Conservation (phyloP, 352 stramenopile species). For the Phytophthora constricta region DNA sequence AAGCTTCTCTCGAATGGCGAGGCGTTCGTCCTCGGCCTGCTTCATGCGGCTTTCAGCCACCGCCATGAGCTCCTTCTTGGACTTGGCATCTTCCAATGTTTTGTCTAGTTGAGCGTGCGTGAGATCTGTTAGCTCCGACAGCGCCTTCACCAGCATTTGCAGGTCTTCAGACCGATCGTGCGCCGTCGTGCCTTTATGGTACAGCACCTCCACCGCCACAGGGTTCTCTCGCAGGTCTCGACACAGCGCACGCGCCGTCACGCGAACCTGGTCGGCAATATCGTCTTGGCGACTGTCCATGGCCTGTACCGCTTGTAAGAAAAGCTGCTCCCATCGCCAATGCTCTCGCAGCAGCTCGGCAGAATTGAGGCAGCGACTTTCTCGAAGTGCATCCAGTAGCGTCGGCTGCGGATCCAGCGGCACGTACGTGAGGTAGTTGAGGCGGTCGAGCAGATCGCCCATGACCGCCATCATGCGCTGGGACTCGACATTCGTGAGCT, state of each 20-base stretch:
- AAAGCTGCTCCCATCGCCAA: conserved; percentile 84
- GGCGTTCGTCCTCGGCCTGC: conserved; percentile 82
- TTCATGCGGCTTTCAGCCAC: conserved; percentile 81
- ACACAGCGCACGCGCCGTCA: conserved; percentile 69
- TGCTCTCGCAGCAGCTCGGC: conserved; percentile 72
- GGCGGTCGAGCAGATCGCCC: conserved; percentile 81
- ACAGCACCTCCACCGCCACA: conserved; percentile 78
- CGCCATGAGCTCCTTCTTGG: conserved; percentile 82
- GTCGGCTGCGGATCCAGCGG: conserved; percentile 62
- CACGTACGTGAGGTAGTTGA: conserved; percentile 89
- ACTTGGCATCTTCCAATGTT: conserved; percentile 86
- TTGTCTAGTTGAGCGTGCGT: conserved; percentile 81
- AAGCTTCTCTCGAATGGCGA: conserved; percentile 79
- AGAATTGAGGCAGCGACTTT: conserved; percentile 66
- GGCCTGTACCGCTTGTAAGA: conserved; percentile 60
- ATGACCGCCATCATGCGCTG: conserved; percentile 90
- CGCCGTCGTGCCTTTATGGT: conserved; percentile 60
- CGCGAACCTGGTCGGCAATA: conserved; percentile 80
- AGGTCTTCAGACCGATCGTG: conserved; percentile 71
- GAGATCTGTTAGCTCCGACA: conserved; percentile 86
- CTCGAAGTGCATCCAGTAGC: conserved; percentile 62
- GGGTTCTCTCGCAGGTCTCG: conserved; percentile 76
- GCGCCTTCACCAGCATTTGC: conserved; percentile 74
- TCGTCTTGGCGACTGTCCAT: conserved; percentile 69
- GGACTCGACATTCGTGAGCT: conserved; percentile 90